Percentiles rank a stretch among this genome's conserved stretches.
phyloP scores from a whole-genome alignment of 495 filamentous ascomycete genomes.

The Penicillium chermesinum region DNA sequence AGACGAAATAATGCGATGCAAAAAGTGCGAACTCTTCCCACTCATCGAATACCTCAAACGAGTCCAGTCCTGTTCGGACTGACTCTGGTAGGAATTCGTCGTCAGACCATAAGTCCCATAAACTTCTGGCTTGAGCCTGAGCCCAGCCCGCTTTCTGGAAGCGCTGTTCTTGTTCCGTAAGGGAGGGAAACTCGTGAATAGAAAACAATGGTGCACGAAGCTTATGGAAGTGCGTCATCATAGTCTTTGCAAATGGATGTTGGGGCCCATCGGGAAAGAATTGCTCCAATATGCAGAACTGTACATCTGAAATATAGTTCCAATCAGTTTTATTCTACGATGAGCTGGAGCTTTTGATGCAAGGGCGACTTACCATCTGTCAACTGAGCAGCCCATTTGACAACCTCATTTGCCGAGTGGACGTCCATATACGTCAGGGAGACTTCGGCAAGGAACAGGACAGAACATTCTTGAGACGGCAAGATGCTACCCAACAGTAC shows the following conservation, averaged over 20 bases:
- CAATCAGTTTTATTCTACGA: background rate
- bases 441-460: slow-evolving; percentile 84
- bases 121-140: slow-evolving; percentile 51
- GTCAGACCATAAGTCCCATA: slow-evolving; percentile 78
- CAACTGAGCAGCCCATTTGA: slow-evolving; percentile 62
- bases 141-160: slow-evolving; percentile 65
- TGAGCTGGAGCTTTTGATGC: no score
- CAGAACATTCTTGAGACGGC: slow-evolving; percentile 43
- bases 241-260: slow-evolving; percentile 83
- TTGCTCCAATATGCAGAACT: slow-evolving; percentile 90
- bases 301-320: slow-evolving; percentile 24
- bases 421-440: slow-evolving; percentile 88
- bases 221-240: slow-evolving; percentile 81
- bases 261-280: slow-evolving; percentile 68
- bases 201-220: slow-evolving; percentile 70
- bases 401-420: slow-evolving; percentile 64
- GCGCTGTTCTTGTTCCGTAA: slow-evolving; percentile 57
- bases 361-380: slow-evolving; percentile 48
- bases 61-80: slow-evolving; percentile 55
- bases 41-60: slow-evolving; percentile 82
- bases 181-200: slow-evolving; percentile 62
- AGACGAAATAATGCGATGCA: slow-evolving; percentile 77
- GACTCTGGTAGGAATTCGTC: slow-evolving; percentile 51
- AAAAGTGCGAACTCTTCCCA: slow-evolving; percentile 95
- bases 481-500: slow-evolving; percentile 53